Conservation (phyloP, 371 early-diverging fungal species). For the Phascolomyces articulosus region DNA sequence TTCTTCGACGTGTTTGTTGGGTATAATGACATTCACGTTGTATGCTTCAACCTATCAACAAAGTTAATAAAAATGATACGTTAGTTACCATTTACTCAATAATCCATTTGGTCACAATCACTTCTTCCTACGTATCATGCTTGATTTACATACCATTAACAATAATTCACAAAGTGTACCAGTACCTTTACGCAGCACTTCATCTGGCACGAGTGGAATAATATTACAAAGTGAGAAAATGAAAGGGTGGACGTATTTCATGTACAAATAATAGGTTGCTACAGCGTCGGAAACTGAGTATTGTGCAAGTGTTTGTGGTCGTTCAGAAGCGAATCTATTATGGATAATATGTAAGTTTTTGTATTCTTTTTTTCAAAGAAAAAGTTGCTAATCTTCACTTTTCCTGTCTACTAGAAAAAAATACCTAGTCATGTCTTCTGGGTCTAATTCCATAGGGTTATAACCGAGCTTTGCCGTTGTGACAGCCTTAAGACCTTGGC, state of each 20-base stretch:
- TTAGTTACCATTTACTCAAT: no score
- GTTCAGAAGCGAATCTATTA: slow-evolving; percentile 82
- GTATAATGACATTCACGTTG: slow-evolving; percentile 93
- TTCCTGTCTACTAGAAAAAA: no score
- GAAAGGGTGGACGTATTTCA: slow-evolving; percentile 99
- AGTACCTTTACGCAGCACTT: slow-evolving; percentile 96
- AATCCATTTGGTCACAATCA: no score
- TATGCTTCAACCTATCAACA: slow-evolving; percentile 83
- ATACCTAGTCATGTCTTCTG: slow-evolving; percentile 96
- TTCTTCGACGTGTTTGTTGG: slow-evolving; percentile 91
- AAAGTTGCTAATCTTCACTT: no score
- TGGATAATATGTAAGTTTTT: background rate
- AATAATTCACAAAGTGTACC: slow-evolving; percentile 99
- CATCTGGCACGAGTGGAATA: slow-evolving; percentile 97
- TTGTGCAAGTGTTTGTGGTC: slow-evolving; percentile 96
- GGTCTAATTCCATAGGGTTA: slow-evolving; percentile 99
- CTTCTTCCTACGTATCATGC: no score
- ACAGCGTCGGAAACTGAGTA: slow-evolving; percentile 99
- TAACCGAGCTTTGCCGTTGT: slow-evolving; percentile 98
- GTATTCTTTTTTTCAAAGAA: background rate
- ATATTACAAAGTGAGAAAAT: slow-evolving; percentile 99
- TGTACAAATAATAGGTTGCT: slow-evolving; percentile 99
- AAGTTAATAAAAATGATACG: slow-evolving; percentile 2
- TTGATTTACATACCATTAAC: slow-evolving; percentile 85
- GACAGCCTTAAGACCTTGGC: slow-evolving; percentile 97